Conservation (phyloP, 495 filamentous ascomycete genomes). For the Neurospora sp. region DNA sequence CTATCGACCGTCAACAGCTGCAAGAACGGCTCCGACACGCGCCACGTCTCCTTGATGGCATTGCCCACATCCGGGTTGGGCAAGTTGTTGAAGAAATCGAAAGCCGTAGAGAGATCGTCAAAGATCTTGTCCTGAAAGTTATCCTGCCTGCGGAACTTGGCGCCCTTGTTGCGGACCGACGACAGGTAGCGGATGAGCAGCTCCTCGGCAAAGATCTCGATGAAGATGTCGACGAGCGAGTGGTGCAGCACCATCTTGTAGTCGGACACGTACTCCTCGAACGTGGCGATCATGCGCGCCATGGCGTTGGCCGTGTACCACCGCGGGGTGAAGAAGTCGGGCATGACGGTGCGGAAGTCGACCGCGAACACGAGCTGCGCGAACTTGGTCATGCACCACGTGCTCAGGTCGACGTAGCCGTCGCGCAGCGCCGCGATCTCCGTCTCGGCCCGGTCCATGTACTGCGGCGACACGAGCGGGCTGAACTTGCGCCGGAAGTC, state of each 20-base stretch:
- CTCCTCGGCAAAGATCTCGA: constrained; percentile 86
- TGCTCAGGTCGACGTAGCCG: constrained; percentile 88
- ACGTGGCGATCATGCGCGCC: constrained; percentile 81
- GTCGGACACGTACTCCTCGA: constrained; percentile 87
- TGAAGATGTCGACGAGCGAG: constrained; percentile 74
- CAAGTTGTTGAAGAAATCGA: constrained; percentile 58
- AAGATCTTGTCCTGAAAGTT: constrained; percentile 83
- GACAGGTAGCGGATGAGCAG: constrained; percentile 80
- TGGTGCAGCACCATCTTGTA: constrained; percentile 72
- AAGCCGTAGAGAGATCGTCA: constrained; percentile 77
- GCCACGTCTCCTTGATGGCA: constrained; percentile 80
- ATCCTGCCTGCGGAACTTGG: constrained; percentile 76
- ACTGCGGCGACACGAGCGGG: constrained; percentile 67
- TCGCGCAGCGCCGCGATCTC: constrained; percentile 69
- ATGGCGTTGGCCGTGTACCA: constrained; percentile 82
- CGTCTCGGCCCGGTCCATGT: constrained; percentile 57
- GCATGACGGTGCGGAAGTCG: constrained; percentile 72
- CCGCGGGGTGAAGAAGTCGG: constrained; percentile 78
- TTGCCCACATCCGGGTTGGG: constrained; percentile 38
- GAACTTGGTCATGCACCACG: constrained; percentile 80
- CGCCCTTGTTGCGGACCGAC: constrained; percentile 77
- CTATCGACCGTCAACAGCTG: constrained; percentile 69
- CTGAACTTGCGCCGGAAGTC: constrained; percentile 72
- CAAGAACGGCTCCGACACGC: constrained; percentile 72
- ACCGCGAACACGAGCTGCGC: constrained; percentile 73